Percentiles rank a stretch among this genome's conserved stretches.
Conservation (phyloP, 2,329 filamentous ascomycete species). For the Aspergillus pseudonomiae region DNA sequence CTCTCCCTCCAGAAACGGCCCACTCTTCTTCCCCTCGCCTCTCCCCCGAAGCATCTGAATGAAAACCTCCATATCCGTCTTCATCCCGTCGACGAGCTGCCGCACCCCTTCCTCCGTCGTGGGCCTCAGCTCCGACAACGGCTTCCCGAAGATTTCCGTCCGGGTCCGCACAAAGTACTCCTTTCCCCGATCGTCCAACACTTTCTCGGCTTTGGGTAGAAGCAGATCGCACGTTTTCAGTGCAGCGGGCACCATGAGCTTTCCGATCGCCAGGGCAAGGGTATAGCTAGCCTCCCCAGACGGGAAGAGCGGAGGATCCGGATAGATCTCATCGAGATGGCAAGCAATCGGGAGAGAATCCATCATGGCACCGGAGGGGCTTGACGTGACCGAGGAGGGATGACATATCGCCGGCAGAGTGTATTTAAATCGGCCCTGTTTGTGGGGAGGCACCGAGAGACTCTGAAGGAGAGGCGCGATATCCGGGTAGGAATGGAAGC, state of each 20-base stretch:
- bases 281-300: not conserved
- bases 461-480: not conserved
- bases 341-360: not conserved
- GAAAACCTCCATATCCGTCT: not conserved
- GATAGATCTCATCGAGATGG: not conserved
- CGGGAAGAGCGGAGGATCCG: not conserved
- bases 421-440: not conserved
- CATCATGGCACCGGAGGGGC: not conserved
- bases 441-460: not conserved
- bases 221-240: not conserved
- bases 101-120: not conserved
- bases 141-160: not conserved
- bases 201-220: not conserved
- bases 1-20: not conserved
- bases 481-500: not conserved
- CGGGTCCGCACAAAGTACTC: not conserved
- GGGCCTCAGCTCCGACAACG: not conserved
- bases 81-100: not conserved
- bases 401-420: not conserved
- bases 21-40: not conserved
- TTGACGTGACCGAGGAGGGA: not conserved
- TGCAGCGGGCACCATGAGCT: not conserved
- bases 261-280: not conserved
- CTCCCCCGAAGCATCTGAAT: not conserved
- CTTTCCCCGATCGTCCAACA: not conserved